A percentile compares a stretch with the other conserved stretches of the same genome.
These are phyloP conservation scores for Mycena venus DNA, from an alignment of 768 basidiomycete genomes.

Conservation along the genomic window DNA sequence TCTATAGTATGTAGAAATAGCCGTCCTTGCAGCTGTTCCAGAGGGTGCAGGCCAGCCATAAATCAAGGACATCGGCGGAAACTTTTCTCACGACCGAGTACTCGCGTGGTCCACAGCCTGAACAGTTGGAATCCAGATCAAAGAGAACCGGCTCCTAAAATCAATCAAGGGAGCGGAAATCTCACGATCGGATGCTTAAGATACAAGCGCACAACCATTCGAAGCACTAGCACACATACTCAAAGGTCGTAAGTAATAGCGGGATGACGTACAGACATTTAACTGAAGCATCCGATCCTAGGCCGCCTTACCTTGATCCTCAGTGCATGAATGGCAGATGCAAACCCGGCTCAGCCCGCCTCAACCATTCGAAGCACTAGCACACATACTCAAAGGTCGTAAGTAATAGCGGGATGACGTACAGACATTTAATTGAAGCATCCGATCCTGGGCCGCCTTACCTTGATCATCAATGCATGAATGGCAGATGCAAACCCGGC, in stretches of 20 bases:
- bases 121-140: no score
- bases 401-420: constrained; percentile 8
- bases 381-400: constrained; percentile 11
- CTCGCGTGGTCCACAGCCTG: no score
- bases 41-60: no score
- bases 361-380: no score
- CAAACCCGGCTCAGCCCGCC: neutral
- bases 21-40: no score
- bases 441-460: constrained; percentile 6
- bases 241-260: constrained; percentile 8
- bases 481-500: neutral
- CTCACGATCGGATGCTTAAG: no score
- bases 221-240: constrained; percentile 5
- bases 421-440: constrained; percentile 8
- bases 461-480: constrained; percentile 8
- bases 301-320: constrained; percentile 4
- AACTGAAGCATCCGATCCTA: constrained; percentile 6
- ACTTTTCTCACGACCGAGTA: no score
- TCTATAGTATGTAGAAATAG: no score
- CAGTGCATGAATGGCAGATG: constrained; percentile 11
- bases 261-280: constrained; percentile 8
- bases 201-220: constrained; percentile 3
- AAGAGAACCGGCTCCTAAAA: no score
- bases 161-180: no score
- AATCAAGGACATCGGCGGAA: no score